Conservation (phyloP, 202 grass and related monocot genomes). For the Carex arenaria region DNA sequence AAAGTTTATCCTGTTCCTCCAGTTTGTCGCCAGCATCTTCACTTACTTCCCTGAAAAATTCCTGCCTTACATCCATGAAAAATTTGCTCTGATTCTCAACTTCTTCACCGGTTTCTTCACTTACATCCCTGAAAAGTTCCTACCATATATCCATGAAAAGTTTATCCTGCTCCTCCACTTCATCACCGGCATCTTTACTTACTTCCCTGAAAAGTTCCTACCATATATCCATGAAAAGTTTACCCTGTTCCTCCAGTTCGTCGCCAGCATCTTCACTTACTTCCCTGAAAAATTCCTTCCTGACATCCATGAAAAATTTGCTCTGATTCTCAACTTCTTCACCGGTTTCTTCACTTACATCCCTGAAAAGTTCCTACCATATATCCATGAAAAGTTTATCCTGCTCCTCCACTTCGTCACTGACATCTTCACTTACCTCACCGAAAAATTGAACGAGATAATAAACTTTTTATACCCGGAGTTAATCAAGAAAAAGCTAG, state of each 20-base stretch:
- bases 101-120: not conserved
- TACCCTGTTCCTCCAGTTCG: not conserved
- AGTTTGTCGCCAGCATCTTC: not conserved
- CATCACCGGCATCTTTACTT: not conserved
- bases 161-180: not conserved
- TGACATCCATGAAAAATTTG: not conserved
- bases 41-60: not conserved
- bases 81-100: not conserved
- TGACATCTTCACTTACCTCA: not conserved
- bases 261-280: not conserved
- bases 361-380: not conserved
- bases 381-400: too few species aligned
- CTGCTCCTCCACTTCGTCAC: not conserved
- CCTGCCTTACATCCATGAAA: not conserved
- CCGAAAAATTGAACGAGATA: not conserved
- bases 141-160: not conserved
- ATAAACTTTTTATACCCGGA: not conserved
- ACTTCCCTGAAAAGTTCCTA: not conserved
- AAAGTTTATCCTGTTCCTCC: not conserved
- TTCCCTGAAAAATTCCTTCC: not conserved
- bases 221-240: too few species aligned
- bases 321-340: not conserved
- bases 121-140: not conserved
- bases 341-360: not conserved
- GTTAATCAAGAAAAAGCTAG: not conserved